phyloP scores from a whole-genome alignment of 2,329 filamentous ascomycete genomes.

The Paraphaeosphaeria sporulosa region DNA sequence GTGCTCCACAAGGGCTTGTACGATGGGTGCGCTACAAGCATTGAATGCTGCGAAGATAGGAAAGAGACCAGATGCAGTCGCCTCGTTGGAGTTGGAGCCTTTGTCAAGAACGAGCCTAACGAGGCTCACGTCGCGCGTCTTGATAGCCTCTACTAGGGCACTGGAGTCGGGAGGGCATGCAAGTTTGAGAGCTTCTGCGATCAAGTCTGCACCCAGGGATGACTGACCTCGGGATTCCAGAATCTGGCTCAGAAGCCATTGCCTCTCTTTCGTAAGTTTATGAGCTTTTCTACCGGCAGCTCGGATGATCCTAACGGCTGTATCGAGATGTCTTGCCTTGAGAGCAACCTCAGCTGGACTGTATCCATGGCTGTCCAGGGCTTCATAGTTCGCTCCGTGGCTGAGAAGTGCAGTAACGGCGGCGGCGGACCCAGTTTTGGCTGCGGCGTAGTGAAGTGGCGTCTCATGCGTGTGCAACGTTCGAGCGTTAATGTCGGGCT shows the following conservation, averaged over 20 bases:
- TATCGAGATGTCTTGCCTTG: slow-evolving; percentile 35
- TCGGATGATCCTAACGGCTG: slow-evolving; percentile 42
- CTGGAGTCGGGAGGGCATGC: slow-evolving; percentile 44
- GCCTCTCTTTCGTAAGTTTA: slow-evolving; percentile 41
- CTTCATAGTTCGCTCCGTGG: slow-evolving; percentile 37
- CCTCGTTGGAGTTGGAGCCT: slow-evolving; percentile 39
- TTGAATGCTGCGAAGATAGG: slow-evolving; percentile 41
- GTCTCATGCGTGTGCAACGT: slow-evolving; percentile 38
- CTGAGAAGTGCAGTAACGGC: slow-evolving; percentile 35
- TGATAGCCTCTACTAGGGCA: slow-evolving; percentile 42
- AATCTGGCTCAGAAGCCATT: slow-evolving; percentile 38
- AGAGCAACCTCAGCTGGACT: slow-evolving; percentile 41
- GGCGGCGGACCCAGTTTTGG: slow-evolving; percentile 31
- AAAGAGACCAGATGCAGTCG: slow-evolving; percentile 28
- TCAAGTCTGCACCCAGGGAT: slow-evolving; percentile 42
- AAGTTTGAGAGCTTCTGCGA: slow-evolving; percentile 42
- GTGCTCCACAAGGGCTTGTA: slow-evolving; percentile 38
- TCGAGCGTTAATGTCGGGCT: slow-evolving; percentile 30
- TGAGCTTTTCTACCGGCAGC: slow-evolving; percentile 34
- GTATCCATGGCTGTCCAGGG: slow-evolving; percentile 25
- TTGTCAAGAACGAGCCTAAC: slow-evolving; percentile 42
- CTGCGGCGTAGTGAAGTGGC: slow-evolving; percentile 43
- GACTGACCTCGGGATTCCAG: slow-evolving; percentile 34
- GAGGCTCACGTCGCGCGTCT: slow-evolving; percentile 34
- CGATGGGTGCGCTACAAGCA: slow-evolving; percentile 32